Base-by-base conservation (phyloP, 441 rosid genomes). In the Daphne laureola region DNA sequence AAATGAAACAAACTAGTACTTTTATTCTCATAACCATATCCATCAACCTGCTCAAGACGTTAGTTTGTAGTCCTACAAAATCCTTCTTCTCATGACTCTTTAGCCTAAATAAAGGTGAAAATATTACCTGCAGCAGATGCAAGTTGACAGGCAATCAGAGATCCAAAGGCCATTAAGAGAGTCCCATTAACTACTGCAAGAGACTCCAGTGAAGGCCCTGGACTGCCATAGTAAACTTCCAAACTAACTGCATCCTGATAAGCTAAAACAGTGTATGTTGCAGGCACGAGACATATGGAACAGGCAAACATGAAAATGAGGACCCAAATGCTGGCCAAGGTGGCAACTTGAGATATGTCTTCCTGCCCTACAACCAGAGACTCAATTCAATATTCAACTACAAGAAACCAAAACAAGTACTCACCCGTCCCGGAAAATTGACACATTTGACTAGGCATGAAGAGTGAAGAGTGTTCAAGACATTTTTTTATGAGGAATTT, bases 311-410 rank as follows among this genome's bases (percentile, higher is more conserved):
- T 77, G 64, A 86, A 75, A 69, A 92, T 82, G 56, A 88, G 48
- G 52, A 78, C 57, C 98, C 98, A 92, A 70, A 92, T 76, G 76
- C 91, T 76, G 40, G 86, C 98, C 66, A 92, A 72, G 12, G 83
- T 73, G 9, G 82, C 68, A 55, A 69, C 93, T 80, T 86, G 98
- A 13, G 98, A 88, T 65, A 78, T 61, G 77, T 92, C 98, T 72
- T 72, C 87, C 96, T 92, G 98, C 95, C 96, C 95, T 88, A 91
- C 81, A 87, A 68, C 75, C 84, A 86, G 65, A 57, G 65, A 57
- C 25, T 70, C 78, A 80, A 61, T 66, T 82, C 78, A 69, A 80
- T 81, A 79, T 76, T 72, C 68, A 72, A 52, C 54, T 38, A 13
- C 68, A 40, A 15, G 21, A 49, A 50, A 59, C 55, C 55, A 50